These are phyloP conservation scores for Arthroderma uncinatum DNA, from an alignment of 2,329 filamentous ascomycete species.

Conservation along the genomic window DNA sequence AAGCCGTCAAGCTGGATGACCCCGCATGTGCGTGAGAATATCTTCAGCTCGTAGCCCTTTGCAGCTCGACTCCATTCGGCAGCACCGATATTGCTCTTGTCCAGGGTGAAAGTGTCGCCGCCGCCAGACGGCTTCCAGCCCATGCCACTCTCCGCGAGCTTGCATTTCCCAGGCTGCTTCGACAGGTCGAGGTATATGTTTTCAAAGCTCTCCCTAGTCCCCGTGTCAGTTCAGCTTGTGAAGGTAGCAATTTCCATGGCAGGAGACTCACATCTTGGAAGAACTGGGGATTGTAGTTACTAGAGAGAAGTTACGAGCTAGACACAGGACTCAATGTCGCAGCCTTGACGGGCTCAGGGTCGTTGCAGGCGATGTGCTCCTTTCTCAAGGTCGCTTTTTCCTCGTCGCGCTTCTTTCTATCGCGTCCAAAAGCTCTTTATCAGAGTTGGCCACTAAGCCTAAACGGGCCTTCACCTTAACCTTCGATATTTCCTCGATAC, in stretches of 20 bases:
- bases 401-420: background rate
- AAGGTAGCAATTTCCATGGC: background rate
- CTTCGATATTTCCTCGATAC: background rate
- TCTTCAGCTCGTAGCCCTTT: conserved; percentile 87
- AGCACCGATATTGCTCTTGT: conserved; percentile 69
- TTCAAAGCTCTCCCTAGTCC: conserved; percentile 78
- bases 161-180: conserved; percentile 81
- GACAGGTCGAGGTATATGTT: conserved; percentile 94
- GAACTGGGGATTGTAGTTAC: background rate
- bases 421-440: conserved; percentile 11
- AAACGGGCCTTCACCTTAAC: background rate
- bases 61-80: conserved; percentile 93
- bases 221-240: conserved; percentile 4
- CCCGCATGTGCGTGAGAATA: conserved; percentile 70
- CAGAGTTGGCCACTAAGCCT: conserved; percentile 9
- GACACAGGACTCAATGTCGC: no score
- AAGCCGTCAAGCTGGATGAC: conserved; percentile 94
- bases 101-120: conserved; percentile 87
- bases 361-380: no score
- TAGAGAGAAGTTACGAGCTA: no score
- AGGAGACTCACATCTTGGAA: background rate
- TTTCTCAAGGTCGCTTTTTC: background rate
- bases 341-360: background rate
- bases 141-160: conserved; percentile 85
- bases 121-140: conserved; percentile 87